A percentile compares a stretch with the other conserved stretches of the same genome.
phyloP scores from a whole-genome alignment of 768 basidiomycete genomes.

The Kwoniella newhampshirensis region DNA sequence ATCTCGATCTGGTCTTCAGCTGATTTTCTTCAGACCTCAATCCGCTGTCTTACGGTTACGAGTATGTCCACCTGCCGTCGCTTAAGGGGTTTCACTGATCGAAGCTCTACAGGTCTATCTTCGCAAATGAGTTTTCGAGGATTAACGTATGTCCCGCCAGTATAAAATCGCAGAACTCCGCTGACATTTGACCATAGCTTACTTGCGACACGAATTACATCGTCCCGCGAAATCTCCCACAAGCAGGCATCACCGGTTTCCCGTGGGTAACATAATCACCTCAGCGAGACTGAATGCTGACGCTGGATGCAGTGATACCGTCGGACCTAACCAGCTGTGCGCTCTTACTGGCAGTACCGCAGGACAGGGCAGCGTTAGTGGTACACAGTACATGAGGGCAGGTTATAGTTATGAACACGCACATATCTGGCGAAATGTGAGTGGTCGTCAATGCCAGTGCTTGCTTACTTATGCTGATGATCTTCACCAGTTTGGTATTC shows the following conservation, averaged over 20 bases:
- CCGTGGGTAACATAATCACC: constrained; percentile 15
- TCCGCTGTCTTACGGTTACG: constrained; percentile 75
- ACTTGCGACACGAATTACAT: constrained; percentile 46
- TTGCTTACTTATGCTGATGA: not conserved
- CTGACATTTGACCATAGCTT: constrained; percentile 14
- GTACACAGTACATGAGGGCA: constrained; percentile 66
- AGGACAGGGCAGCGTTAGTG: constrained; percentile 61
- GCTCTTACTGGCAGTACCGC: constrained; percentile 67
- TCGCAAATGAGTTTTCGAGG: constrained; percentile 53
- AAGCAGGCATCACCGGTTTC: constrained; percentile 38
- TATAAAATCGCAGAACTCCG: not conserved
- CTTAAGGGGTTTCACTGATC: not conserved
- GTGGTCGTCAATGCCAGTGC: constrained; percentile 1
- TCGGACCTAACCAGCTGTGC: constrained; percentile 65
- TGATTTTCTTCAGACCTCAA: constrained; percentile 61
- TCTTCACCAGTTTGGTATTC: constrained; percentile 62
- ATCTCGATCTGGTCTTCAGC: constrained; percentile 50
- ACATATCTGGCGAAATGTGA: constrained; percentile 51
- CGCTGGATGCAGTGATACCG: constrained; percentile 14
- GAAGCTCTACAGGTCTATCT: constrained; percentile 29
- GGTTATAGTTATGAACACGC: constrained; percentile 54
- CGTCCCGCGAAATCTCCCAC: constrained; percentile 43
- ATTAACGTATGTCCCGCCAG: constrained; percentile 18
- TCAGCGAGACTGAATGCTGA: not conserved
- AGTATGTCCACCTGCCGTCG: constrained; percentile 32